Evolutionary conservation across 2,329 filamentous ascomycete genomes (phyloP).

Genomic region (Fusarium nematophilum): DNA sequence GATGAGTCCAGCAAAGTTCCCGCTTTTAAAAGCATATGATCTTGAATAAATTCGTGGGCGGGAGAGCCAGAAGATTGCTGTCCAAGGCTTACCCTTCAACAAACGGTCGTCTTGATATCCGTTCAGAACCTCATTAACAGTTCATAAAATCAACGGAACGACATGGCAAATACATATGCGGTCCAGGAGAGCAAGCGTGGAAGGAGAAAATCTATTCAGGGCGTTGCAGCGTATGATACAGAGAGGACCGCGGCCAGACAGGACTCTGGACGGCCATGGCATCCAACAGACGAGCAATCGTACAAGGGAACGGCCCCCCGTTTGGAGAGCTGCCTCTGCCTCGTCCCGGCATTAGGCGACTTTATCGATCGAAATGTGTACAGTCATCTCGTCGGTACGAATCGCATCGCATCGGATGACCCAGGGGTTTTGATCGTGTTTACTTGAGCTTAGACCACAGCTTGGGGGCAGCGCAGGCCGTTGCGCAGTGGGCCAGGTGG

Average conservation of each 20-base stretch:
- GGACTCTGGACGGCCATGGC: slow-evolving; percentile 28
- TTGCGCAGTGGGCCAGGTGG: slow-evolving; percentile 97
- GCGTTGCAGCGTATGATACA: slow-evolving; percentile 49
- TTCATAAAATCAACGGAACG: not conserved
- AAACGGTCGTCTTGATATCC: no score
- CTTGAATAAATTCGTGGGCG: no score
- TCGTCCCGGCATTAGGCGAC: slow-evolving; percentile 39
- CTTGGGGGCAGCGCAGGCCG: slow-evolving; percentile 93
- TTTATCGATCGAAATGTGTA: slow-evolving; percentile 41
- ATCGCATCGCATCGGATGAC: slow-evolving; percentile 32
- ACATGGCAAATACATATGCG: slow-evolving; percentile 12
- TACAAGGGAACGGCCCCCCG: slow-evolving; percentile 36
- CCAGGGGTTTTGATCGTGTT: slow-evolving; percentile 48
- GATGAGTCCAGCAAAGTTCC: no score
- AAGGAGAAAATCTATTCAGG: slow-evolving; percentile 47
- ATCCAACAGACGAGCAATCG: slow-evolving; percentile 41
- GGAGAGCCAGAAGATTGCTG: no score
- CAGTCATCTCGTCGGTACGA: slow-evolving; percentile 38
- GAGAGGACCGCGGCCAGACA: slow-evolving; percentile 38
- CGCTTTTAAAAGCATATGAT: no score
- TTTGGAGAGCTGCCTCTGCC: slow-evolving; percentile 28
- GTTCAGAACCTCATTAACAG: no score
- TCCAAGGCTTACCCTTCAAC: no score
- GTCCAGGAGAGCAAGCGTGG: slow-evolving; percentile 24
- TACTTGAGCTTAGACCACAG: slow-evolving; percentile 95